Conservation (phyloP, 441 rosid genomes). For the Breynia disticha region DNA sequence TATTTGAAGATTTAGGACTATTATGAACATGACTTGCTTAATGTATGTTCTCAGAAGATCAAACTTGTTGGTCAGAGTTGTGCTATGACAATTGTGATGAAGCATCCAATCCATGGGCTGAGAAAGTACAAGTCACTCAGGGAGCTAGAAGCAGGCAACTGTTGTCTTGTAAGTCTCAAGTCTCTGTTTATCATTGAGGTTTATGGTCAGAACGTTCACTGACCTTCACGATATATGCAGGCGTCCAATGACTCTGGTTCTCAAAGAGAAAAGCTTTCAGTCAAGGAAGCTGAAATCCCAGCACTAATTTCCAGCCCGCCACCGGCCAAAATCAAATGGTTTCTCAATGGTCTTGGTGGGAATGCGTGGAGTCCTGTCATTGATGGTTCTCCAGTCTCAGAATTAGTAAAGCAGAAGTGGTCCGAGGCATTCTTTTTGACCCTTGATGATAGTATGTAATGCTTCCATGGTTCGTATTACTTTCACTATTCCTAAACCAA, state of each 20-base stretch:
- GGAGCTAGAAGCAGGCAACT: slow-evolving; percentile 4
- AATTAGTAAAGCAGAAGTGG: slow-evolving; percentile 34
- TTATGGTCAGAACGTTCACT: neutral
- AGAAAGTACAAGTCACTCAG: neutral
- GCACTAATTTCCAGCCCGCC: slow-evolving; percentile 21
- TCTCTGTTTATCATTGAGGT: no score
- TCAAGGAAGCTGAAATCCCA: slow-evolving; percentile 13
- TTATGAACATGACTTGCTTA: slow-evolving; percentile 1
- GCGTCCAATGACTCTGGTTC: slow-evolving; percentile 13
- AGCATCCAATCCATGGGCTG: slow-evolving; percentile 2
- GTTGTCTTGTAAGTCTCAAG: neutral
- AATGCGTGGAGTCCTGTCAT: slow-evolving; percentile 29
- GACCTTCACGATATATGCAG: slow-evolving; percentile 13
- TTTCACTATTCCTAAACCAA: neutral
- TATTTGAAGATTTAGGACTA: no score
- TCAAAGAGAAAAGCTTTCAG: slow-evolving; percentile 7
- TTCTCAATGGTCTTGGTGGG: slow-evolving; percentile 35
- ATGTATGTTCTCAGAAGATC: slow-evolving; percentile 3
- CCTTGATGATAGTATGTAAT: slow-evolving; percentile 18
- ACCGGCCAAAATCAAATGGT: slow-evolving; percentile 42
- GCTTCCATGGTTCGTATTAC: slow-evolving; percentile 9
- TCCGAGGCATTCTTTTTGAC: slow-evolving; percentile 26
- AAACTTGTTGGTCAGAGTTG: neutral
- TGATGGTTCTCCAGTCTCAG: slow-evolving; percentile 28
- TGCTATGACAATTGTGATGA: slow-evolving; percentile 7